Evolutionary conservation across 495 filamentous ascomycete species (phyloP).

Genomic region (Schizothecium vesticola): DNA sequence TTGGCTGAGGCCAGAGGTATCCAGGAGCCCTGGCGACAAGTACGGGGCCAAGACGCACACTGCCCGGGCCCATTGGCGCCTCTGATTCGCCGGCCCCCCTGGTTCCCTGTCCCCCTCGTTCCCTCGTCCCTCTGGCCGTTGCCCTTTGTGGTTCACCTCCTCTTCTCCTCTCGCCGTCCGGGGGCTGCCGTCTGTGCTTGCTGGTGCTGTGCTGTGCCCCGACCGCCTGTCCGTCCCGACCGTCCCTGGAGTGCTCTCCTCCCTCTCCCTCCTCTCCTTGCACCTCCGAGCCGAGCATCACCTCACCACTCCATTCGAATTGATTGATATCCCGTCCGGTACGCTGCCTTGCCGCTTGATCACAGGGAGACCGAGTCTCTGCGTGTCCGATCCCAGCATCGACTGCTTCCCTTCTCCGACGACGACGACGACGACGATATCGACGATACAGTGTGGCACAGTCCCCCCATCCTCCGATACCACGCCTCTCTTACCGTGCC

Average conservation of each 20-base stretch:
- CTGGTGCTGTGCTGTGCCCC: not conserved
- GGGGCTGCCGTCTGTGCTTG: not conserved
- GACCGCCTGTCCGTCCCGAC: not conserved
- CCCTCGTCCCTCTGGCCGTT: conserved; percentile 6
- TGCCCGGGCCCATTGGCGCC: conserved; percentile 16
- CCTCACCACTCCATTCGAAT: not conserved
- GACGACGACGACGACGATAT: not conserved
- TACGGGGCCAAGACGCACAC: conserved; percentile 10
- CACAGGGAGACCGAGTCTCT: not conserved
- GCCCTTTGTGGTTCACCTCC: conserved; percentile 3
- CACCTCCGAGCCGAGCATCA: conserved; percentile 7
- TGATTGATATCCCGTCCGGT: conserved; percentile 5
- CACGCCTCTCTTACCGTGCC: conserved; percentile 8
- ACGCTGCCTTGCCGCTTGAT: not conserved
- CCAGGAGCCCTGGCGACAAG: conserved; percentile 16
- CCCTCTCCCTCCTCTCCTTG: not conserved
- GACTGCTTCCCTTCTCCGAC: not conserved
- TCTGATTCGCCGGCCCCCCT: conserved; percentile 28
- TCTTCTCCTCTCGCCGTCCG: not conserved
- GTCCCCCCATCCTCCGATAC: not conserved
- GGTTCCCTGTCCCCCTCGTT: conserved; percentile 9
- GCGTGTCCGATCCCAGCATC: not conserved
- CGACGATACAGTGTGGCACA: not conserved
- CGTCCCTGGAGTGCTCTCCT: not conserved
- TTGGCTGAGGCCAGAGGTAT: conserved; percentile 16